Evolutionary conservation across 495 filamentous ascomycete genomes (phyloP), one percentile per base, ranked within the genome.

Genomic region (Penicillium coffeae): DNA sequence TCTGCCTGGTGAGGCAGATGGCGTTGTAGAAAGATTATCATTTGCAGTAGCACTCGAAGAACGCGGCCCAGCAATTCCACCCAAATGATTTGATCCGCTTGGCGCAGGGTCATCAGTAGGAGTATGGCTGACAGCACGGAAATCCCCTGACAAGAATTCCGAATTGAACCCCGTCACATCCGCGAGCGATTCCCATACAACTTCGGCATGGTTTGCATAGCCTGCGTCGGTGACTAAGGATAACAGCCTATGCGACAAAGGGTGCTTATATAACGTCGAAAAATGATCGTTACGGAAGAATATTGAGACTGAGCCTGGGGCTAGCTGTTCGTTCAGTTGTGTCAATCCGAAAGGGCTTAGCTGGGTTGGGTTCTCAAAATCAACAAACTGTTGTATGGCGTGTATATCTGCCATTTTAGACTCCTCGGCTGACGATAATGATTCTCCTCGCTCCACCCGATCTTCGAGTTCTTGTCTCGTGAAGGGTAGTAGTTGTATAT

Each of bases 261-360:
- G 89, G 51, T 93, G 72, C 49, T 89, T 83, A 63, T 96, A 95
- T 0, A 98, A 61, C 0, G 93, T 97, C 21, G 86, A 86, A 60
- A 98, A 98, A 67, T 98, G 93, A 57, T 97, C 92, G 52, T 98
- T 98, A 25, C 93, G 81, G 71, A 98, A 98, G 2, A 97, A 67
- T 40, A 98, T 97, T 0, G 87, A 88, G 7, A 95, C 74, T 0
- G 84, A 80, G 2, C 89, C 89, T 0, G 89, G 86, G 12, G 72
- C 67, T 38, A 96, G 65, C 6, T 68, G 75, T 37, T 79, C 75
- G 2, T 71, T 72, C 10, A 98, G 80, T 3, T 84, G 79, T 4
- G 84, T 75, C 1, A 98, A 79, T 0, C 93, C 93, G 66, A 84
- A 86, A 2, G 76, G 65, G 2, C 92, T 96, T 4, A 97, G 74